Evolutionary conservation across 495 filamentous ascomycete genomes (phyloP).

Genomic region (Endocarpon pusillum): DNA sequence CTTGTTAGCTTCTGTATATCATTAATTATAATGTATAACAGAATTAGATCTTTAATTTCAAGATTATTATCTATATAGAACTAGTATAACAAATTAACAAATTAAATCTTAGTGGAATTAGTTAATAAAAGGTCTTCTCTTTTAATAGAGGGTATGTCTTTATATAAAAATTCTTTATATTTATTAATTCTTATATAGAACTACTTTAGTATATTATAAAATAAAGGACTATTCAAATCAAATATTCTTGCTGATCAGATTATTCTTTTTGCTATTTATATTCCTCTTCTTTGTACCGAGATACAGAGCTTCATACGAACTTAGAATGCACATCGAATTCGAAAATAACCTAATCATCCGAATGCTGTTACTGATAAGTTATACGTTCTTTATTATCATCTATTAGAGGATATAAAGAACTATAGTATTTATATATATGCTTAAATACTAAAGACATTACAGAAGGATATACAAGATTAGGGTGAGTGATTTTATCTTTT

Average conservation of each 20-base stretch:
- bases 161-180: no score
- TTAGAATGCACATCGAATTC: constrained; percentile 10
- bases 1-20: constrained; percentile 6
- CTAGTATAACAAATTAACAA: no score
- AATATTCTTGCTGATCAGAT: constrained; percentile 8
- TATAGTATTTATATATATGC: constrained; percentile 3
- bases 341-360: constrained; percentile 7
- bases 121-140: no score
- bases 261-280: constrained; percentile 9
- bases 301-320: constrained; percentile 6
- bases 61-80: no score
- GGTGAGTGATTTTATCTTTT: no score
- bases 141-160: no score
- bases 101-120: no score
- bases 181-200: constrained; percentile 4
- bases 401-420: constrained; percentile 5
- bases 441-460: not conserved
- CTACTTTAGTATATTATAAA: constrained; percentile 6
- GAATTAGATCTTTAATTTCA: no score
- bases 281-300: constrained; percentile 8
- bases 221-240: constrained; percentile 5
- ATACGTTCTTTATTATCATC: constrained; percentile 9
- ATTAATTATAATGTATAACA: constrained; percentile 21
- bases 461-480: not conserved
- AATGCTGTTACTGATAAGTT: constrained; percentile 9